Evolutionary conservation across 164 flowering plant genomes (phyloP).

Genomic region (Macadamia tetraphylla): DNA sequence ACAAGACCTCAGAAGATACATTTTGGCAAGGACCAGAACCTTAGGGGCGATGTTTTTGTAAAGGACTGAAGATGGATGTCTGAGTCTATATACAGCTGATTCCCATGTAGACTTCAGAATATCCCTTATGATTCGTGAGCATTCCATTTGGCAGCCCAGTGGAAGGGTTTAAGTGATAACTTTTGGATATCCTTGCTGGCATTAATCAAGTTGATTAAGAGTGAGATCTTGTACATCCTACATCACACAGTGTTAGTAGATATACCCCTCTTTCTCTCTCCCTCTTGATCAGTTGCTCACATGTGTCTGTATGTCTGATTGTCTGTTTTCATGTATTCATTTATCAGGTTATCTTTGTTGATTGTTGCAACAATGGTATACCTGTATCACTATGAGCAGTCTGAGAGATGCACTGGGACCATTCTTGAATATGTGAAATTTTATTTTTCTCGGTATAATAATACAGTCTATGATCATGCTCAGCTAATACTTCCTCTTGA

Average conservation of each 20-base stretch:
- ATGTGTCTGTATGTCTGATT: background rate
- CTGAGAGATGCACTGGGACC: conserved; percentile 95
- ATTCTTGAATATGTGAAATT: conserved; percentile 96
- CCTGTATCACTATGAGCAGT: conserved; percentile 35
- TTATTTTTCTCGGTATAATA: conserved; percentile 57
- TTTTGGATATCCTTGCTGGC: conserved; percentile 45
- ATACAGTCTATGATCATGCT: conserved; percentile 66
- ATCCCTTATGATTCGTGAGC: background rate
- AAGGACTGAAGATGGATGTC: background rate
- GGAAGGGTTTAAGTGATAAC: background rate
- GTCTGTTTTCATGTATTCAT: too few species aligned
- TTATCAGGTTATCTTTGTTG: background rate
- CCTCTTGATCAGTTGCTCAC: background rate
- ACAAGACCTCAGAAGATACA: too few species aligned
- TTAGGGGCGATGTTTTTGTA: background rate
- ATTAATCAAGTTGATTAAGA: conserved; percentile 73
- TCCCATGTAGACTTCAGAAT: background rate
- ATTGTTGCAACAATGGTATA: background rate
- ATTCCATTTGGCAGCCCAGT: background rate
- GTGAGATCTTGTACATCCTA: conserved; percentile 38
- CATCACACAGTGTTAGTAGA: conserved; percentile 86
- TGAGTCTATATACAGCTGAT: background rate
- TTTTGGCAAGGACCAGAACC: too few species aligned
- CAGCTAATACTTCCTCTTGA: conserved; percentile 74
- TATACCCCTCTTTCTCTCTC: background rate